Percentiles rank a stretch among this genome's conserved stretches.
Conservation (phyloP, 2,329 filamentous ascomycete species). For the Fusarium algeriense region DNA sequence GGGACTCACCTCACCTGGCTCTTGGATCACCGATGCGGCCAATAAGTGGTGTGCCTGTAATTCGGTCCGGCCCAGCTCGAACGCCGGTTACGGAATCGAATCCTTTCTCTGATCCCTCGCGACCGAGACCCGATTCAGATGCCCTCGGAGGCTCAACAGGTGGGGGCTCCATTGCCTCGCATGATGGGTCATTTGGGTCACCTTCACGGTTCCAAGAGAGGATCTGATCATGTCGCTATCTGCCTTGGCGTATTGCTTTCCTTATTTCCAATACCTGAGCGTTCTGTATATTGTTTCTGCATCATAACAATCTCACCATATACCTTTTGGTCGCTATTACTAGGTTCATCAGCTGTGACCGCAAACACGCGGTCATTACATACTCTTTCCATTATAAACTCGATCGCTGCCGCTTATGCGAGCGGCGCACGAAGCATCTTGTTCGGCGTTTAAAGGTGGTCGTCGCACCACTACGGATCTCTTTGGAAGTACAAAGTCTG, state of each 20-base stretch:
- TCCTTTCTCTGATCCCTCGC: slow-evolving; percentile 58
- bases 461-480: slow-evolving; percentile 40
- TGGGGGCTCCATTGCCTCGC: slow-evolving; percentile 35
- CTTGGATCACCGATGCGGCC: slow-evolving; percentile 70
- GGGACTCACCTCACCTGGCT: slow-evolving; percentile 58
- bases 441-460: slow-evolving; percentile 47
- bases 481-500: slow-evolving; percentile 36
- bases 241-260: slow-evolving; percentile 18
- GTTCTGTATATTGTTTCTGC: slow-evolving; percentile 45
- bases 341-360: slow-evolving; percentile 21
- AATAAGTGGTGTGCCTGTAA: slow-evolving; percentile 70
- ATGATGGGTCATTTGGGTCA: slow-evolving; percentile 44
- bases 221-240: slow-evolving; percentile 35
- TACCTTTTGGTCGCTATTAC: slow-evolving; percentile 9
- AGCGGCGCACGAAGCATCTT: slow-evolving; percentile 42
- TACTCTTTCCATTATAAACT: slow-evolving; percentile 22
- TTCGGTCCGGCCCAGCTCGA: slow-evolving; percentile 74
- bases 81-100: slow-evolving; percentile 70
- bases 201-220: slow-evolving; percentile 49
- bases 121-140: slow-evolving; percentile 45
- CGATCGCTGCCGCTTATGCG: slow-evolving; percentile 20
- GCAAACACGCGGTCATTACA: slow-evolving; percentile 21
- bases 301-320: slow-evolving; percentile 35
- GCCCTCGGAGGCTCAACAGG: slow-evolving; percentile 42
- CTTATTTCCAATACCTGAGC: slow-evolving; percentile 41